phyloP scores from a whole-genome alignment of 768 basidiomycete genomes.

The Dendrothele bispora region DNA sequence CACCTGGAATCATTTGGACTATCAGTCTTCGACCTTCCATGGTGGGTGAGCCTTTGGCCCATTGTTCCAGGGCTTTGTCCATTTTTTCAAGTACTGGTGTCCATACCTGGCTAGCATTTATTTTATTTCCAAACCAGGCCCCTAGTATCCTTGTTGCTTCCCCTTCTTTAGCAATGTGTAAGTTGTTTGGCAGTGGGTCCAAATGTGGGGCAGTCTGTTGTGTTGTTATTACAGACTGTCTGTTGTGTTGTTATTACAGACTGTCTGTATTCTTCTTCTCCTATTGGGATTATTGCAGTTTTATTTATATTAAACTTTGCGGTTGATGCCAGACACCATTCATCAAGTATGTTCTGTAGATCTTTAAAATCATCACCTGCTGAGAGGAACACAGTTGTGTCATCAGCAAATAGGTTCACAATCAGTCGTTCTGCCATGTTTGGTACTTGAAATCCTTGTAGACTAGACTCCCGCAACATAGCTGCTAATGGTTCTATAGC shows the following conservation, averaged over 20 bases:
- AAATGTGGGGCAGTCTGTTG: neutral
- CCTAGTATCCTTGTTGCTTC: conserved; percentile 6
- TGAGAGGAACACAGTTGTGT: conserved; percentile 21
- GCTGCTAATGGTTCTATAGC: conserved; percentile 21
- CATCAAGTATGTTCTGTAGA: conserved; percentile 5
- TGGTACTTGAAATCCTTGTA: conserved; percentile 18
- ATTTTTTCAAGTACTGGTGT: conserved; percentile 5
- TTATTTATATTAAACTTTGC: conserved; percentile 23
- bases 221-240: neutral
- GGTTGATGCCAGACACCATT: conserved; percentile 9
- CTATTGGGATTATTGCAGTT: conserved; percentile 21
- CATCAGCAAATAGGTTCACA: conserved; percentile 24
- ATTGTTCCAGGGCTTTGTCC: neutral
- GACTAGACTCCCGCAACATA: conserved; percentile 14
- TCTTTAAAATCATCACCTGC: neutral
- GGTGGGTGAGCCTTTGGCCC: conserved; percentile 4
- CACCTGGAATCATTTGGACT: conserved; percentile 3
- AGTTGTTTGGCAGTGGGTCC: conserved; percentile 1
- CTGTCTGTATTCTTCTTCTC: conserved; percentile 6
- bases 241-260: neutral
- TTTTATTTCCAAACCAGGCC: conserved; percentile 6
- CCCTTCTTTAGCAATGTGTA: conserved; percentile 1
- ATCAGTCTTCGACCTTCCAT: neutral
- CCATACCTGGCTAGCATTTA: conserved; percentile 1
- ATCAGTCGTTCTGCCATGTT: conserved; percentile 8